These are phyloP conservation scores for Cyclospora cayetanensis DNA, from an alignment of 169 alveolate genomes.

Conservation along the genomic window DNA sequence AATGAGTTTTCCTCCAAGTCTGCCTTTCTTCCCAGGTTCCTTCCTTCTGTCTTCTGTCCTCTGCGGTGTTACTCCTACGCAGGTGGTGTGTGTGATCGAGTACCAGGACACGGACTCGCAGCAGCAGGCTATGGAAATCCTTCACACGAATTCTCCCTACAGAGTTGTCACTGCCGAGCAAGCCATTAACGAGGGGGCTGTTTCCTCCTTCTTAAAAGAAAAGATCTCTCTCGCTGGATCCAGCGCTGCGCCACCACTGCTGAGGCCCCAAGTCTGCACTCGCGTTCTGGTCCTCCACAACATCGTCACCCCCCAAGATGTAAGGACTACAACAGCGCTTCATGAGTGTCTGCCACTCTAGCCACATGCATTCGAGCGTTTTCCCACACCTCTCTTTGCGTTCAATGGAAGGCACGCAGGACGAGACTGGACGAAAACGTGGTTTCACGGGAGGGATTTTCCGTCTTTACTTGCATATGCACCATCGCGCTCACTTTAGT, in stretches of 20 bases:
- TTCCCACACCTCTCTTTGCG: no score
- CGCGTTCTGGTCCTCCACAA: slow-evolving; percentile 81
- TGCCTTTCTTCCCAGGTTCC: neutral
- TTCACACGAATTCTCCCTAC: slow-evolving; percentile 76
- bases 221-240: neutral
- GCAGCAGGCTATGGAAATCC: slow-evolving; percentile 79
- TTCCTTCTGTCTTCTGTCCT: neutral
- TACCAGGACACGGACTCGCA: slow-evolving; percentile 76
- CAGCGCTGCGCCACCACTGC: slow-evolving; percentile 64
- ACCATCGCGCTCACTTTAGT: no score
- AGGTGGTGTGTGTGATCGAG: slow-evolving; percentile 76
- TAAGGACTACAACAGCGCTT: no score
- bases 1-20: no score
- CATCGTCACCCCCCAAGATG: slow-evolving; percentile 86
- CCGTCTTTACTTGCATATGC: no score
- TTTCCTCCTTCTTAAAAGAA: slow-evolving; percentile 73
- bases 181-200: slow-evolving; percentile 78
- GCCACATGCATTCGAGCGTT: no score
- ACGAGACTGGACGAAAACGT: no score
- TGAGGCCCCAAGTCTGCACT: slow-evolving; percentile 83
- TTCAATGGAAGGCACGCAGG: no score
- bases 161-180: slow-evolving; percentile 79
- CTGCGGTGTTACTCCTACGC: neutral
- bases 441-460: no score
- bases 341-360: no score